phyloP scores from a whole-genome alignment of 306 rosid genomes.

The Cucumis cinereus region DNA sequence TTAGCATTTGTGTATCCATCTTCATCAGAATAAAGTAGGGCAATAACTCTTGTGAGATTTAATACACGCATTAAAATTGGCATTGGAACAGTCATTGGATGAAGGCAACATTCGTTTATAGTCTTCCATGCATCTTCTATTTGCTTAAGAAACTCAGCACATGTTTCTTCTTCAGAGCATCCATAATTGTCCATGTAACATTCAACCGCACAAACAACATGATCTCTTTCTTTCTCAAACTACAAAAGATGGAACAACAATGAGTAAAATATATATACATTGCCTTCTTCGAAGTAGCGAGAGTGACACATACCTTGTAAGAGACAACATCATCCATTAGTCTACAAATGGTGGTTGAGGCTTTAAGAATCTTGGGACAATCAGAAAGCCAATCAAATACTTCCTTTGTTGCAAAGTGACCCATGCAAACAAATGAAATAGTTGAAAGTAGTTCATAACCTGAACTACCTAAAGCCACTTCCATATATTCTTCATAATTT shows the following conservation, averaged over 20 bases:
- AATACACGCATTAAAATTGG: neutral
- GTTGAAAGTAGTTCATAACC: neutral
- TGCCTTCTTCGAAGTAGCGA: neutral
- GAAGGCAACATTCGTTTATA: neutral
- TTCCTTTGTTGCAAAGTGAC: slow-evolving; percentile 7
- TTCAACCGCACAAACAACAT: neutral
- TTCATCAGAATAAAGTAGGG: neutral
- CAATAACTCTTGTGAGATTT: neutral
- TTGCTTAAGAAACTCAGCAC: neutral
- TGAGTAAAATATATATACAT: neutral
- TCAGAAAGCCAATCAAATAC: slow-evolving; percentile 5
- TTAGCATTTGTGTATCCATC: neutral
- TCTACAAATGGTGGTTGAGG: neutral
- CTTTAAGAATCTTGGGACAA: slow-evolving; percentile 4
- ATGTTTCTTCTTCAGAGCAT: neutral
- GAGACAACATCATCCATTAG: slow-evolving; percentile 13
- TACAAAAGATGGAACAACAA: neutral
- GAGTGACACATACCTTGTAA: neutral
- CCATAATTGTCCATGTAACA: neutral
- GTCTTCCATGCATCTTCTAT: neutral
- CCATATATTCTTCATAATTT: slow-evolving; percentile 23
- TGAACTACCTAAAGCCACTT: neutral
- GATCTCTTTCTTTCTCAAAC: neutral
- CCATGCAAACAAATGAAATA: slow-evolving; percentile 8
- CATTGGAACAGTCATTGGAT: neutral